Conservation (phyloP, 306 rosid genomes). For the Astragalus membranaceus region DNA sequence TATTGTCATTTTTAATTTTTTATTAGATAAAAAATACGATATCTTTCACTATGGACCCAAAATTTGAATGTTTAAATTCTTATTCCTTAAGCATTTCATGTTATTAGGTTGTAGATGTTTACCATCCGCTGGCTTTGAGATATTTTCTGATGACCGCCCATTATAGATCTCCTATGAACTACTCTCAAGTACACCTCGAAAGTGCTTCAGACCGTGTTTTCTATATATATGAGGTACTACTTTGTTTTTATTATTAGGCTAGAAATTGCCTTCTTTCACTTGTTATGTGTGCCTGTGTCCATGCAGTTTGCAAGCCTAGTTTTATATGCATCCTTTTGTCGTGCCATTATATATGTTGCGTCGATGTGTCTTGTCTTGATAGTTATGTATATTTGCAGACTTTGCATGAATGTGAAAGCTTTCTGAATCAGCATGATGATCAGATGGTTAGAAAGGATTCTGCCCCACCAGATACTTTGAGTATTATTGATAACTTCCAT, state of each 20-base stretch:
- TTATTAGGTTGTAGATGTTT: constrained; percentile 69
- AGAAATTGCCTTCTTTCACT: not conserved
- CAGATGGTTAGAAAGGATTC: constrained; percentile 47
- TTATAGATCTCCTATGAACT: constrained; percentile 90
- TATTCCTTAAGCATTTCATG: constrained; percentile 11
- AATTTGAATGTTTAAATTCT: constrained; percentile 1
- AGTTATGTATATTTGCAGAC: constrained; percentile 53
- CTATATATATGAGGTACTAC: constrained; percentile 78
- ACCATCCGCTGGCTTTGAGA: constrained; percentile 93
- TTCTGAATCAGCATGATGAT: constrained; percentile 54
- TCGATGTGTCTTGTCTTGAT: constrained; percentile 9
- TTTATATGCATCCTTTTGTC: no score
- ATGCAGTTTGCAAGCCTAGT: no score
- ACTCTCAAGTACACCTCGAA: constrained; percentile 73
- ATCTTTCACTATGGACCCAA: not conserved
- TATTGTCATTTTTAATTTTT: not conserved
- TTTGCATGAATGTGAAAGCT: constrained; percentile 69
- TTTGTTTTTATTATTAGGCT: not conserved
- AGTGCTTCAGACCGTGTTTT: constrained; percentile 88
- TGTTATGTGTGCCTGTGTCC: not conserved
- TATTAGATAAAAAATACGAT: not conserved
- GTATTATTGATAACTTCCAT: constrained; percentile 43
- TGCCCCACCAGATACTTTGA: constrained; percentile 43
- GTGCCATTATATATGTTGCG: no score
- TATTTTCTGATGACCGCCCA: constrained; percentile 89